These are phyloP conservation scores for Phytophthora cajani DNA, from an alignment of 352 stramenopile genomes.

Conservation along the genomic window DNA sequence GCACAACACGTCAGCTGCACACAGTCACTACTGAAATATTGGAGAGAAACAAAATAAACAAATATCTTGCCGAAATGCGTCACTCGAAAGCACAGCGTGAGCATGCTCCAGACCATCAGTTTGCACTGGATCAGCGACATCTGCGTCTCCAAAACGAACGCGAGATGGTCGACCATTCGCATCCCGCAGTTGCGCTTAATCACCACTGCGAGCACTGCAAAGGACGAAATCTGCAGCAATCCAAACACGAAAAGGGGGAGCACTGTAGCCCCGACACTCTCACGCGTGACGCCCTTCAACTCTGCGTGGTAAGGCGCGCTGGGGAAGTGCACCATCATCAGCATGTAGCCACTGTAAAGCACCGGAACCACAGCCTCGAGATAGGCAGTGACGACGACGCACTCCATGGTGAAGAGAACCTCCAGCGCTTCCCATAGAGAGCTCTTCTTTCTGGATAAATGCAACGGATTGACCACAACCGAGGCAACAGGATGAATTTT, in stretches of 20 bases:
- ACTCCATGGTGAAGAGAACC: neutral
- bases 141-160: neutral
- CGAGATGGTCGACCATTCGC: neutral
- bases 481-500: neutral
- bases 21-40: neutral
- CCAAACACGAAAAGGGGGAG: neutral
- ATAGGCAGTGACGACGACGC: neutral
- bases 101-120: neutral
- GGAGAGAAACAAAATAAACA: neutral
- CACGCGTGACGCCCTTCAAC: neutral
- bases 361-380: neutral
- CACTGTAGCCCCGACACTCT: neutral
- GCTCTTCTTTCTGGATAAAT: neutral
- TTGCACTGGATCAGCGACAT: constrained; percentile 1
- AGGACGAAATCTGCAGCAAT: neutral
- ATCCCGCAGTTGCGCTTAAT: neutral
- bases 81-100: neutral
- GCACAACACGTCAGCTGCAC: neutral
- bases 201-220: neutral
- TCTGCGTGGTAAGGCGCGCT: neutral
- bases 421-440: neutral
- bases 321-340: constrained; percentile 1
- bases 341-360: neutral
- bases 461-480: neutral
- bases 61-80: neutral